phyloP scores from a whole-genome alignment of 2,329 filamentous ascomycete species.

The Coniochaeta sp. region DNA sequence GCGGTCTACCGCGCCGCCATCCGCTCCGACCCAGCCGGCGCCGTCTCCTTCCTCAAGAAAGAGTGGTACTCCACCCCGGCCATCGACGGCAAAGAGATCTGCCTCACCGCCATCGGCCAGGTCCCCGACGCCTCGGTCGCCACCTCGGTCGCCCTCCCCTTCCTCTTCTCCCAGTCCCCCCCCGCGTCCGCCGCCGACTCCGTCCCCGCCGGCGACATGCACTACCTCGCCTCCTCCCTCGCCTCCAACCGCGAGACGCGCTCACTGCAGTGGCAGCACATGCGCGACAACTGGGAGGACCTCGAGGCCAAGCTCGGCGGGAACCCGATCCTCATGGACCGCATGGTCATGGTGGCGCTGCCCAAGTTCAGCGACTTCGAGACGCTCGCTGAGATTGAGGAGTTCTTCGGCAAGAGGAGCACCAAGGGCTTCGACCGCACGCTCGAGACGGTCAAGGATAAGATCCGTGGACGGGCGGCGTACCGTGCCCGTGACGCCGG shows the following conservation, averaged over 20 bases:
- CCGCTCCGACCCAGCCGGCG: constrained; percentile 58
- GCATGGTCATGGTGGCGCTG: constrained; percentile 74
- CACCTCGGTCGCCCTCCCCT: constrained; percentile 59
- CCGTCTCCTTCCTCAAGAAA: constrained; percentile 70
- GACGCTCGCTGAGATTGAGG: constrained; percentile 67
- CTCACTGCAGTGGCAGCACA: constrained; percentile 73
- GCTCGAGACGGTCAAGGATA: constrained; percentile 78
- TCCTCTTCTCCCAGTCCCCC: constrained; percentile 64
- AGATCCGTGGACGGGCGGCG: constrained; percentile 72
- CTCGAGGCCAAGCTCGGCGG: constrained; percentile 62
- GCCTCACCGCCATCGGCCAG: constrained; percentile 67
- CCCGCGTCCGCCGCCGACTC: constrained; percentile 42
- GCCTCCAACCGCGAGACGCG: constrained; percentile 68
- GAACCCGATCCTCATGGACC: constrained; percentile 84
- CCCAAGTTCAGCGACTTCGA: constrained; percentile 68
- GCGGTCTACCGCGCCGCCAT: constrained; percentile 77
- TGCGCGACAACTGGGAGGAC: constrained; percentile 75
- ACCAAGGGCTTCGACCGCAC: constrained; percentile 81
- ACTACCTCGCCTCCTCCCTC: constrained; percentile 69
- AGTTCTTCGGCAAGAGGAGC: constrained; percentile 83
- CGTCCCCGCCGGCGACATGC: constrained; percentile 83
- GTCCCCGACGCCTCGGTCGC: constrained; percentile 65
- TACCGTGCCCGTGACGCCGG: constrained; percentile 74
- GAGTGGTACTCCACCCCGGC: constrained; percentile 79
- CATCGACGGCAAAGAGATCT: constrained; percentile 86